Base-by-base conservation (phyloP, 2,329 filamentous ascomycete species). In the Aspergillus tamarii region DNA sequence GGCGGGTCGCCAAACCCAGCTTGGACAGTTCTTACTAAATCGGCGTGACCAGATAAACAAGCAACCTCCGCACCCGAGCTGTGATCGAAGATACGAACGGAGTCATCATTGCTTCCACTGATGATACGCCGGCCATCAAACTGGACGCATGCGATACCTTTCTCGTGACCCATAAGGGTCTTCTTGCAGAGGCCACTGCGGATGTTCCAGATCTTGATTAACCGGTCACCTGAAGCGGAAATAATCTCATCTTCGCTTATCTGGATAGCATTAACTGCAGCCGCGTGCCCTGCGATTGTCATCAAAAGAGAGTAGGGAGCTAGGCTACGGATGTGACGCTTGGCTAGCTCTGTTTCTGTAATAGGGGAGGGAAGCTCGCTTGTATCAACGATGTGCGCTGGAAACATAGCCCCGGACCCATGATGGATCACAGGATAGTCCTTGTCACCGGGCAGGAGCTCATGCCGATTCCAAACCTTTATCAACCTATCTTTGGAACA, bases 401-500 rank as follows among this genome's bases (percentile, higher is more conserved):
- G 84, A 66, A 83, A 85, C 10, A 73, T 78, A 21, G 82, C 81
- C 5, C 76, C 77, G 11, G 78, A 75, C 48, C 80, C 75, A 43
- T 78, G 67, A 70, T 76, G 65, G 72, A 84, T 59, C 66, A 77
- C 62, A 30, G 83, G 80, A 68, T 83, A 83, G 61, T 83, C 74
- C 28, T 79, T 73, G 66, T 83, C 79, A 32, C 77, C 74, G 4
- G 78, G 78, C 52, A 75, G 81, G n/a, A 97, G 81, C 21, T 88
- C 83, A 21, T 83, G 85, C 6, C 95, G 89, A 76, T 94, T 98
- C 87, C 96, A 99, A 21, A 99, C 89, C 78, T 97, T 97, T 83
- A 99, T 97, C 0, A 91, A 91, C 77, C 94, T 96, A 78, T 99
- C 95, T 77, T 99, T 99, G 56, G 94, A 98, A 73, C 95, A 98